Evolutionary conservation across 2,329 filamentous ascomycete genomes (phyloP).

Genomic region (Alternaria ethzedia): DNA sequence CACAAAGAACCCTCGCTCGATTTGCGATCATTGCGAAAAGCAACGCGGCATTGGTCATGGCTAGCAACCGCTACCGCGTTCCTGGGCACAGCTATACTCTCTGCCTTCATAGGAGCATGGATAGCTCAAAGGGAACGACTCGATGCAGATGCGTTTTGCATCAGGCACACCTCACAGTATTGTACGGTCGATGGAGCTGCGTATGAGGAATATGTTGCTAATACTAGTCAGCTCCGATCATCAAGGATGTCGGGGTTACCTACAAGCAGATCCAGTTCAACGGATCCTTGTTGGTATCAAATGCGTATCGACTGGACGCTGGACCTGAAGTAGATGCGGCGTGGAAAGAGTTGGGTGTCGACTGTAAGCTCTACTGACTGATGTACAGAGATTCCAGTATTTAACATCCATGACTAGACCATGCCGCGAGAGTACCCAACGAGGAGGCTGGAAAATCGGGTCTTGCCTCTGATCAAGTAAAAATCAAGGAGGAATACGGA

Average conservation of each 20-base stretch:
- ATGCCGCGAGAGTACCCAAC: conserved; percentile 55
- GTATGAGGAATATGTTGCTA: background rate
- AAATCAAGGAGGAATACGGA: conserved; percentile 62
- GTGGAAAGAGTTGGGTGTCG: conserved; percentile 61
- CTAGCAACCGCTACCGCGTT: background rate
- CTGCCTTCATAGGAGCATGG: conserved; percentile 31
- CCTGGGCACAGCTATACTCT: conserved; percentile 25
- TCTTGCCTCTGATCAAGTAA: conserved; percentile 62
- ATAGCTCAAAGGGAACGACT: conserved; percentile 15
- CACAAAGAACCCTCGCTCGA: background rate
- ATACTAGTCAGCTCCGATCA: conserved; percentile 33
- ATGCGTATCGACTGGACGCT: conserved; percentile 59
- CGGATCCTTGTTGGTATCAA: conserved; percentile 62
- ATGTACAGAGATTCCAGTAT: background rate
- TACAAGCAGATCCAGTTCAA: conserved; percentile 58
- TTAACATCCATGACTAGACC: conserved; percentile 15
- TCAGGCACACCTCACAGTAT: conserved; percentile 40
- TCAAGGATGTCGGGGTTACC: conserved; percentile 50
- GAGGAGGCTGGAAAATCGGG: conserved; percentile 59
- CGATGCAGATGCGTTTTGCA: conserved; percentile 35
- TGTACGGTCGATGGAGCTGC: conserved; percentile 25
- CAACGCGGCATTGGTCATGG: background rate
- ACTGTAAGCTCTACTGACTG: conserved; percentile 50
- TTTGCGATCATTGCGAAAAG: background rate
- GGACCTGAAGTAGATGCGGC: conserved; percentile 64